Evolutionary conservation across 1,284 basidiomycete species (phyloP), one percentile per base, ranked within the genome.

Genomic region (Trichosporon sp.): DNA sequence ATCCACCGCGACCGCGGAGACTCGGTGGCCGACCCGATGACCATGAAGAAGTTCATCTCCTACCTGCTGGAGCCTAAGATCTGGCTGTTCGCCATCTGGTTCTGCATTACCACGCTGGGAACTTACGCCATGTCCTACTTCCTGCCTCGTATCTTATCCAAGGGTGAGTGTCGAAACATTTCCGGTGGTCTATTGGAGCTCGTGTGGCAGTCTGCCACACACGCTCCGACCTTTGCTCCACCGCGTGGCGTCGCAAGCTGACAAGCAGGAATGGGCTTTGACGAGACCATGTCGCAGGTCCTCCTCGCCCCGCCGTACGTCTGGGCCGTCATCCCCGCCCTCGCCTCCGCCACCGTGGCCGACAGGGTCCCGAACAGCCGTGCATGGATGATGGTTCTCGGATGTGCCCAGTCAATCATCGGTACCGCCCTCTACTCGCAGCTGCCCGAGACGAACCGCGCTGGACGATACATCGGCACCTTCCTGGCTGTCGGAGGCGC

Each of bases 1-100:
- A 80, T 83, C 63, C 69, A 83, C 60, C 67, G 70, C 32, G 82
- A 83, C 74, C 78, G 82, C 49, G 80, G 77, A 23, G 82, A 83
- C 69, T 71, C 81, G 23, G 72, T 70, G 21, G 73, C 73, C 31
- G 82, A 83, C 64, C 44, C 70, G 3, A 71, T 82, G 40, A 80
- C 81, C 21, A 63, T 62, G 65, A 31, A 44, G n/a, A 81, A 80
- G 66, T 61, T 78, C n/a, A 16, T 68, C 49, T 70, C 64, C 46
- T 80, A 82, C 69, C 57, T 76, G 16, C 14, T 25, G 10, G 81
- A 82, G 69, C 66, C 73, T 67, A 82, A 82, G 75, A 68, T 82
- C 23, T 83, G 82, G 81, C 66, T 71, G 2, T 83, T 79, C 62
- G 81, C 74, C 27, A 65, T 82, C 57, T 73, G 78, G 69, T 81